A percentile compares a stretch with the other conserved stretches of the same genome.
phyloP scores from a whole-genome alignment of 768 basidiomycete genomes.

The Lactarius indigo region DNA sequence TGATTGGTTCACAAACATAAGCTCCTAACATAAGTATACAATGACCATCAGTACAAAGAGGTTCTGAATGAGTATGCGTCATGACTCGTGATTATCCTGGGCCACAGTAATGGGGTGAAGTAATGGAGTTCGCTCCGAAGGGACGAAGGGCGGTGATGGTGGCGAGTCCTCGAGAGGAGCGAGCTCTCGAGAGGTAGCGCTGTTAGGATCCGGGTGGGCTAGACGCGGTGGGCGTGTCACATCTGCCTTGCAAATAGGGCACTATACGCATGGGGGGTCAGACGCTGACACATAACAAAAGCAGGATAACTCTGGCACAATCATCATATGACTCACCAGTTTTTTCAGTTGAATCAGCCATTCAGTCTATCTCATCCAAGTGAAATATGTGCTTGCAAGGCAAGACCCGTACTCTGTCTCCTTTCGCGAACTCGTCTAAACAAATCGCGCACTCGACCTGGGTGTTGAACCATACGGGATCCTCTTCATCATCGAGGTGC shows the following conservation, averaged over 20 bases:
- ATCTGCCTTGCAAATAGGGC: constrained; percentile 90
- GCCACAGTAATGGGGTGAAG: constrained; percentile 7
- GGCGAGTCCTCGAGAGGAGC: neutral
- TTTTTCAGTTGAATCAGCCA: constrained; percentile 95
- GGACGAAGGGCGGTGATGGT: constrained; percentile 14
- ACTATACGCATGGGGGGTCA: constrained; percentile 43
- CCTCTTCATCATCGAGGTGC: constrained; percentile 28
- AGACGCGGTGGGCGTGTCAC: constrained; percentile 62
- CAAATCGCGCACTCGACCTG: constrained; percentile 94
- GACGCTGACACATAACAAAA: constrained; percentile 8
- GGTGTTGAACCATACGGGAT: constrained; percentile 72
- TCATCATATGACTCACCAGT: constrained; percentile 53
- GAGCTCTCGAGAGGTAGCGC: neutral
- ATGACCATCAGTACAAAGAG: constrained; percentile 16
- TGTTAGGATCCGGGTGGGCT: constrained; percentile 19
- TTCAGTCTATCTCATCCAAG: constrained; percentile 81
- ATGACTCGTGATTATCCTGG: constrained; percentile 15
- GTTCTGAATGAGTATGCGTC: constrained; percentile 14
- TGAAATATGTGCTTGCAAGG: constrained; percentile 97
- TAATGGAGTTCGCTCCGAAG: constrained; percentile 20
- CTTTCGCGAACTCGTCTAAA: constrained; percentile 78
- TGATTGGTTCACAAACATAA: constrained; percentile 17
- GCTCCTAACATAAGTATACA: constrained; percentile 23
- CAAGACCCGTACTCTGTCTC: constrained; percentile 85
- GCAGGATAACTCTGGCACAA: constrained; percentile 9